Base-by-base conservation (phyloP, 768 basidiomycete species). In the Lactarius evosmus region DNA sequence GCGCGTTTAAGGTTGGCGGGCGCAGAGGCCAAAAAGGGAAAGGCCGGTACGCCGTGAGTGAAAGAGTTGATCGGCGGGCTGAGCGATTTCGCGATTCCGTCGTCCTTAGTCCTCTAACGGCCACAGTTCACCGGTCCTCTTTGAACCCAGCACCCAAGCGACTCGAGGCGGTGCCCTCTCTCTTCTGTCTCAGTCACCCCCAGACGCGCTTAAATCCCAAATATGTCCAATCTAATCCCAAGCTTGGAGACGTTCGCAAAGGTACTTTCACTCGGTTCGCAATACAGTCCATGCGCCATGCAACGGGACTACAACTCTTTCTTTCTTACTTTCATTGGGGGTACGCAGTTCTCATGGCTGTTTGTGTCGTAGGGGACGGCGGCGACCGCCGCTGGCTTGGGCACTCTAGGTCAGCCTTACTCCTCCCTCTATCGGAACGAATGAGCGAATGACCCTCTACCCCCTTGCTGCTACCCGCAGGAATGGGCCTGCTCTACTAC, bases 401-500 rank as follows among this genome's bases (percentile, higher is more conserved):
- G 71, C 2, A 77, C 77, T 14, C 66, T 78, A 36, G 74, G 77
- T 78, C 54, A 56, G 75, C 46, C 7, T 29, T 59, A 55, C n/a
- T 19, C 38, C 49, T 19, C 9, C 25, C 8, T 14, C n/a, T 49
- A 56, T 65, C 19, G 53, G 71, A 22, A 44, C 51, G 41, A 49
- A 44, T 65, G 71, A 19, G 38, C 53, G 41, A 36, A 49, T 65
- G 52, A 56, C 32, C 34, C 33, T 17, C 33, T 27, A n/a, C 19
- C 22, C 33, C 11, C 7, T 38, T 52, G 2, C n/a, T n/a, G n/a
- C n/a, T n/a, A n/a, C n/a, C n/a, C n/a, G 25, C 67, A 91, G 89
- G 85, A 63, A 82, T 82, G 56, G 87, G 89, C 11, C 79, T 95
- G 38, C 81, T 93, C 19, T 94, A 89, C 75, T 88, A 89, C 68